phyloP scores from a whole-genome alignment of 208 protist genomes.

The Tritrichomonas musculus region DNA sequence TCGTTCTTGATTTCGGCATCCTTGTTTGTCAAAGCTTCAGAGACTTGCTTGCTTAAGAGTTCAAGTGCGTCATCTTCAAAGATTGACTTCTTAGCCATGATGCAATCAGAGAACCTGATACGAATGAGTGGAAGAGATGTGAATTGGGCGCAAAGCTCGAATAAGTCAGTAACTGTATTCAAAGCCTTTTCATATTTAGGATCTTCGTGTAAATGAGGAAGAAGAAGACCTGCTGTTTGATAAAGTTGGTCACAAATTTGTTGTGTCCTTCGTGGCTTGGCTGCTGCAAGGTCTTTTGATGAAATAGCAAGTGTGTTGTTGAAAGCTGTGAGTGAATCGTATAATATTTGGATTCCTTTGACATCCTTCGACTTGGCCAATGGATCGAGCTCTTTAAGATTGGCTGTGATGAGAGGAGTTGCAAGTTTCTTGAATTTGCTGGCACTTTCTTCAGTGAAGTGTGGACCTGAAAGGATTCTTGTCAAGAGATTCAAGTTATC shows the following conservation, averaged over 20 bases:
- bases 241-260: not conserved
- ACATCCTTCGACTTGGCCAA: not conserved
- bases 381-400: not conserved
- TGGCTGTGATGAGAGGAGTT: not conserved
- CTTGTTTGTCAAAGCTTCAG: not conserved
- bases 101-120: not conserved
- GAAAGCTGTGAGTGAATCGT: not conserved
- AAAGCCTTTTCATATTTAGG: not conserved
- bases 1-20: not conserved
- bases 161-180: not conserved
- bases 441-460: not conserved
- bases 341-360: not conserved
- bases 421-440: not conserved
- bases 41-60: not conserved
- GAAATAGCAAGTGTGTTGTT: not conserved
- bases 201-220: not conserved
- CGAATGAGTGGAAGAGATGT: not conserved
- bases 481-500: not conserved
- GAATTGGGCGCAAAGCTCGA: not conserved
- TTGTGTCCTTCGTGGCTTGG: not conserved
- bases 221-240: not conserved
- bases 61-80: not conserved
- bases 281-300: not conserved
- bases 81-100: not conserved
- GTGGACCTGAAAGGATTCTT: not conserved